Evolutionary conservation across 108 stramenopile species (phyloP), one percentile per base, ranked within the genome.

Genomic region (Cyclotella cryptica): DNA sequence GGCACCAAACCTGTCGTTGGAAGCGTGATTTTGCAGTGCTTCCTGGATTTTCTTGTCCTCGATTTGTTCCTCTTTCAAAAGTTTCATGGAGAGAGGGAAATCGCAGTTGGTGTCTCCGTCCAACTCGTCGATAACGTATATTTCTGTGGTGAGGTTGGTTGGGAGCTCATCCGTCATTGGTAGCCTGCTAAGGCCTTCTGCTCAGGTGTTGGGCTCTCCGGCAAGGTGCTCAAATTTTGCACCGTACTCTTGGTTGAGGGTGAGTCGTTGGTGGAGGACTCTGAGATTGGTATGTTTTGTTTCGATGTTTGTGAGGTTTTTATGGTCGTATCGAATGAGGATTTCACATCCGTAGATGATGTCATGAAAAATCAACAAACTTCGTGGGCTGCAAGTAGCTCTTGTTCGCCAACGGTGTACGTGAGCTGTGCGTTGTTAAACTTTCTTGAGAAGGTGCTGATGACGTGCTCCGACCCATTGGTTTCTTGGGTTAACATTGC

Each of bases 351-450:
- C 67, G n/a, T 30, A 35, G 24, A 76, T 69, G 0, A 76, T 68
- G 21, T 68, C 12, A 10, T 58, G 51, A 41, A 68, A 60, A 46
- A 43, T 68, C 53, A 35, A 53, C 66, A 67, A 0, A 72, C 71
- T 57, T 74, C 74, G 21, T 69, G 70, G n/a, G 79, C 71, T 14
- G 75, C 59, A 7, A 88, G 61, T 0, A 85, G 28, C 63, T 88
- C 88, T 40, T 80, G 59, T 62, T 85, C 85, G 21, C 40, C 73
- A 0, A 73, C 74, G 17, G 85, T 79, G 57, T 84, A 86, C n/a
- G 74, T 75, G 3, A 65, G 22, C 65, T 88, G 81, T 7, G 87
- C 73, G 0, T 53, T 46, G 42, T 62, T 83, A 42, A 84, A 72
- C 22, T 84, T 84, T 1, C 69, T 19, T 7, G 47, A 60, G 27